Conservation (phyloP, 352 stramenopile species). For the Globisporangium lucens region DNA sequence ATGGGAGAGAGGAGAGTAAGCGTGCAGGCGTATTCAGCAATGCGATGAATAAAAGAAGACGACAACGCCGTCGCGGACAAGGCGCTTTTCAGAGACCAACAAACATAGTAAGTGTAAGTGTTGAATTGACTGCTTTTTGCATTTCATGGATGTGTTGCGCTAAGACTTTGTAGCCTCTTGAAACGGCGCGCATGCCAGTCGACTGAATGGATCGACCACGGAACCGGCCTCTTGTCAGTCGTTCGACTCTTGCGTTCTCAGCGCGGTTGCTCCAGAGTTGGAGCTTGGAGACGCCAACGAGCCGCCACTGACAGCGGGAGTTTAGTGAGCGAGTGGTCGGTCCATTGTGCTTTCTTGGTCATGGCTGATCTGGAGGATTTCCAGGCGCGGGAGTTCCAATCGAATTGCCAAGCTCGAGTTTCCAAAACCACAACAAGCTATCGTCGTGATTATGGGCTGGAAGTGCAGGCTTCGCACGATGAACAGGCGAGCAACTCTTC, state of each 20-base stretch:
- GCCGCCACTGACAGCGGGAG: slow-evolving; percentile 24
- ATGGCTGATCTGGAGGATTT: slow-evolving; percentile 14
- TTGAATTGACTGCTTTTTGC: too few relatives aligned
- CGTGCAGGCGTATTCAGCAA: background rate
- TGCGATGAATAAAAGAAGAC: too few relatives aligned
- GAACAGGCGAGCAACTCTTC: slow-evolving; percentile 25
- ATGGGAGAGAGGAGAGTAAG: slow-evolving; percentile 1
- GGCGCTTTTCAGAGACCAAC: too few relatives aligned
- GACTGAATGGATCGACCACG: slow-evolving; percentile 10
- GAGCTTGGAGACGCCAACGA: slow-evolving; percentile 23
- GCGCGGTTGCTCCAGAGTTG: slow-evolving; percentile 21
- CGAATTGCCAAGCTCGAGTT: slow-evolving; percentile 21
- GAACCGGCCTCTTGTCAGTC: slow-evolving; percentile 28
- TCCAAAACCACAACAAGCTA: background rate
- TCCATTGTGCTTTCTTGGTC: slow-evolving; percentile 12
- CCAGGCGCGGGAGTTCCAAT: slow-evolving; percentile 12
- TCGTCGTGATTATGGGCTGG: slow-evolving; percentile 15
- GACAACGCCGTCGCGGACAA: too few relatives aligned
- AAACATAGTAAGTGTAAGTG: too few relatives aligned
- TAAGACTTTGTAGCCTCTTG: background rate
- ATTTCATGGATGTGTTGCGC: too few relatives aligned
- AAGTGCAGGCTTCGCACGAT: slow-evolving; percentile 30
- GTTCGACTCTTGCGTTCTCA: slow-evolving; percentile 20
- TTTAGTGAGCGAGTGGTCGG: slow-evolving; percentile 14
- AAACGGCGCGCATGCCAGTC: slow-evolving; percentile 1